Evolutionary conservation across 352 stramenopile species (phyloP), one percentile per base, ranked within the genome.

Genomic region (Globisporangium iwayamae): DNA sequence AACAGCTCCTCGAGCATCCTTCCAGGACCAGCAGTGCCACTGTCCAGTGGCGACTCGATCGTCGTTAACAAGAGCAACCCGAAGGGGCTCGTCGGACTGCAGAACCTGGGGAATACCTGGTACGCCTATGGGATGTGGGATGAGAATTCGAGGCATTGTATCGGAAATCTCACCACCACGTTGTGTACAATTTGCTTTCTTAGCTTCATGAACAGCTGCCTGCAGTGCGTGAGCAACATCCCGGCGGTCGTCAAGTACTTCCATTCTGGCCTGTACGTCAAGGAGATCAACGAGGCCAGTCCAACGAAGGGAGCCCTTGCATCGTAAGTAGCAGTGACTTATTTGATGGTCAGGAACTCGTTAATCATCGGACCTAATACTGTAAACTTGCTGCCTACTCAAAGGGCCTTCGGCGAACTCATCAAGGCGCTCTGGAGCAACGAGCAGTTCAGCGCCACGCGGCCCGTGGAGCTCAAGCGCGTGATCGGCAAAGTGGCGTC

Each of bases 141-240:
- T 46, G 5, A 13, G 14, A 4, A 18, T 45, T 14, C 9, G 13
- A 18, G 14, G 38, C 38, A 45, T 46, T 8, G 14, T 46, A 6
- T 8, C 1, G 22, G 22, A 25, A 25, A 6, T n/a, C 41, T 58
- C 14, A n/a, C 22, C 30, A 43, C 25, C n/a, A 56, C 22, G 11
- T 58, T 10, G 13, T 41, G 7, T 25, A 1, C 22, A 25, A 25
- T 25, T 25, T 25, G 22, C 22, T 25, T 10, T 41, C 3, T 22
- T 18, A 90, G 87, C 70, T 96, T 92, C 51, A 92, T 96, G 84
- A 96, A 96, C 63, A 92, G 80, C 60, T 93, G 80, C 63, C 69
- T 96, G 6, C 87, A 96, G 71, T 96, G 87, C 52, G 74, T 94
- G 58, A 91, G 72, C 74, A 87, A 85, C 50, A 47, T 90, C 32